Evolutionary conservation across 129 eudicot genomes (phyloP), one percentile per base, ranked within the genome.

Genomic region (Deinandra increscens): DNA sequence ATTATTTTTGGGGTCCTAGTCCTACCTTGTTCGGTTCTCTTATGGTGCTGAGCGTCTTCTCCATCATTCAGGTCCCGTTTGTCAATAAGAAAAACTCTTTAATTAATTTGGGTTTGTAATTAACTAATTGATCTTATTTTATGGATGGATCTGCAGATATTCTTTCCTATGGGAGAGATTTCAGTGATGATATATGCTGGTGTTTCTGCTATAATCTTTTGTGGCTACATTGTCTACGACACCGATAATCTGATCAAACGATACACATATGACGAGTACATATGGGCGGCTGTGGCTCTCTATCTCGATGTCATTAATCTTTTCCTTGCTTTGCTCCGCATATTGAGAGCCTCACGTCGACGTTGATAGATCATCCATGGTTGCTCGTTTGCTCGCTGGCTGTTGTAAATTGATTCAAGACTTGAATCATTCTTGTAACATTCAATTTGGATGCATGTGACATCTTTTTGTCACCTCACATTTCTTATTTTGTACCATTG

Each of bases 201-300:
- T 43, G 33, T 91, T 62, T 84, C 91, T 9, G 83, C 97, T 37
- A 79, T 90, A 54, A 67, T 91, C 63, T 91, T 87, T 74, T 91
- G 95, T 46, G 97, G 95, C 20, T 91, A 91, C 74, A 91, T 87
- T 13, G 69, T 91, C 0, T 91, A 91, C 10, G 97, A 87, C 72
- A 91, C 97, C 0, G 91, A 90, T 64, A 85, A 90, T 65, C 71
- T 90, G 75, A n/a, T n/a, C n/a, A n/a, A n/a, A n/a, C n/a, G n/a
- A n/a, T n/a, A n/a, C n/a, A n/a, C n/a, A n/a, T n/a, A 90, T 17
- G 97, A 90, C 4, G 84, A 90, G 59, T 87, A 85, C 87, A 90
- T 90, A 5, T 90, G 95, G 95, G 97, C 97, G 31, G 87, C 97
- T 6, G 87, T 90, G 6, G 79, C 89, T 0, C 78, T 90, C 15